These are phyloP conservation scores for Xylaria sp. DNA, from an alignment of 2,329 filamentous ascomycete genomes.

Conservation along the genomic window DNA sequence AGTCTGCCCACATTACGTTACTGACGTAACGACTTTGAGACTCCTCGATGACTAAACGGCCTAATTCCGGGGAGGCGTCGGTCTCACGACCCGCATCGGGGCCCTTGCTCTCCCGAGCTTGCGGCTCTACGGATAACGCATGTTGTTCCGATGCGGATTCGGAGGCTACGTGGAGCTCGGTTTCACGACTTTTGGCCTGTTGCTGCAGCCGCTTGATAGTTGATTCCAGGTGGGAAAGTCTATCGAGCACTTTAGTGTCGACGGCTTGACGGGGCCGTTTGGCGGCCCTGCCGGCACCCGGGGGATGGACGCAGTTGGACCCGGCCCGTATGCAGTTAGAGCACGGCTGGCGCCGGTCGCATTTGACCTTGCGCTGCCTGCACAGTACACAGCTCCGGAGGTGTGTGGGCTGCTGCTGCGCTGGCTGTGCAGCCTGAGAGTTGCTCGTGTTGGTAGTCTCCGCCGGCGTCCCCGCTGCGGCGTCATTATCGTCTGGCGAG, in stretches of 20 bases:
- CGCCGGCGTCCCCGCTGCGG: slow-evolving; percentile 3
- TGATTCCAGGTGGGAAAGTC: slow-evolving; percentile 38
- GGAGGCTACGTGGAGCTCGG: background rate
- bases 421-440: slow-evolving; percentile 5
- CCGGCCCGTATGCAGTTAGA: slow-evolving; percentile 37
- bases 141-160: slow-evolving; percentile 12
- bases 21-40: slow-evolving; percentile 40
- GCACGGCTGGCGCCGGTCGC: slow-evolving; percentile 40
- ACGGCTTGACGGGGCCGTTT: slow-evolving; percentile 37
- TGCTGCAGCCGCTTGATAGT: slow-evolving; percentile 38
- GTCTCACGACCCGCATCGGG: slow-evolving; percentile 7
- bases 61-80: slow-evolving; percentile 22
- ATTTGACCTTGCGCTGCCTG: slow-evolving; percentile 43
- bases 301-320: slow-evolving; percentile 36
- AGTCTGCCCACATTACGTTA: slow-evolving; percentile 46
- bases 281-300: slow-evolving; percentile 38
- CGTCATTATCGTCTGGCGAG: slow-evolving; percentile 10
- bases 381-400: slow-evolving; percentile 40
- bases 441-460: background rate
- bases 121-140: background rate
- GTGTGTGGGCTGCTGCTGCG: slow-evolving; percentile 34
- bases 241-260: slow-evolving; percentile 36
- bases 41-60: slow-evolving; percentile 38
- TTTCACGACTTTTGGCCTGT: slow-evolving; percentile 31
- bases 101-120: background rate